Evolutionary conservation across 441 rosid species (phyloP).

Genomic region (Heliophila coronopifolia): DNA sequence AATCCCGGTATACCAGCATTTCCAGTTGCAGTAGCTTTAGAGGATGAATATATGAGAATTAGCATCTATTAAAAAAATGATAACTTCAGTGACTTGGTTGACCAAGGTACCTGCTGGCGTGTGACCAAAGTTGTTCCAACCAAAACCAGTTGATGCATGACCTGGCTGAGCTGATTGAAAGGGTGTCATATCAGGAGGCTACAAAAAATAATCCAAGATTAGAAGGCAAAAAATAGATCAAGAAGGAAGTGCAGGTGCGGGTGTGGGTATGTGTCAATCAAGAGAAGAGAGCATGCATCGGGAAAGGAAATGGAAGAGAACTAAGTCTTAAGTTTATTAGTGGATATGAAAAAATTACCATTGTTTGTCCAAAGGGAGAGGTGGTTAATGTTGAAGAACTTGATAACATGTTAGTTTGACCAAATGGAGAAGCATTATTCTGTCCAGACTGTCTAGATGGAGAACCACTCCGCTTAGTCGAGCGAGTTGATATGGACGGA

Average conservation of each 20-base stretch:
- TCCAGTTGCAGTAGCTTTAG: slow-evolving; percentile 32
- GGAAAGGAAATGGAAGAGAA: too few relatives aligned
- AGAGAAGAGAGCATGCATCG: not conserved
- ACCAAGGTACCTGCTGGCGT: slow-evolving; percentile 51
- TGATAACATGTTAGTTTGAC: slow-evolving; percentile 49
- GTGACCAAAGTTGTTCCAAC: slow-evolving; percentile 52
- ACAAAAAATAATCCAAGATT: slow-evolving; percentile 22
- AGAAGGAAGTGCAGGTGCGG: too few relatives aligned
- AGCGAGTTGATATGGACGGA: slow-evolving; percentile 45
- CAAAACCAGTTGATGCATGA: slow-evolving; percentile 43
- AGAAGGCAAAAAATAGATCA: too few relatives aligned
- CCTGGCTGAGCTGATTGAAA: slow-evolving; percentile 62
- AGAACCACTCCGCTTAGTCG: slow-evolving; percentile 43
- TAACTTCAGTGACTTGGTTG: not conserved
- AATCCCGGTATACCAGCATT: slow-evolving; percentile 40
- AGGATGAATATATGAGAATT: slow-evolving; percentile 22
- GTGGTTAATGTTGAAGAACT: slow-evolving; percentile 41
- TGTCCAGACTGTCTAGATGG: slow-evolving; percentile 37
- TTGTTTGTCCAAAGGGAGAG: slow-evolving; percentile 38
- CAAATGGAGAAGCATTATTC: slow-evolving; percentile 33
- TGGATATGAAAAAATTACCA: slow-evolving; percentile 35
- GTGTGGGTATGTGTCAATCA: too few relatives aligned
- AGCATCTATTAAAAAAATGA: not conserved
- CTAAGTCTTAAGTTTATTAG: too few relatives aligned
- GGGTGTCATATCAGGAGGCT: slow-evolving; percentile 45